Evolutionary conservation across 768 basidiomycete genomes (phyloP), one percentile per base, ranked within the genome.

Genomic region (Scleroderma citrinum): DNA sequence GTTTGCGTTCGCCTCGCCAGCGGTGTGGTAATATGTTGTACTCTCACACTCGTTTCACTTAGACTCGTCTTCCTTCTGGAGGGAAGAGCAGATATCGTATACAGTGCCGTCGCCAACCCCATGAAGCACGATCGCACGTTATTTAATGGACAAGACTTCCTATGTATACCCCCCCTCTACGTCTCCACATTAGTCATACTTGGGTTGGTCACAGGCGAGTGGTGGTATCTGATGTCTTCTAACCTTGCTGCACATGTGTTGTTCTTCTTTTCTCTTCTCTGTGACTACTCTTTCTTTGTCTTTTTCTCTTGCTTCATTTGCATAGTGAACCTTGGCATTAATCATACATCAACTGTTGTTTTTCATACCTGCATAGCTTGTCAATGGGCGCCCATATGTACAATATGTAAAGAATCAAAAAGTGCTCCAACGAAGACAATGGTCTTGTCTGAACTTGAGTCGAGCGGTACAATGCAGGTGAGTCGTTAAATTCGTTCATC

Each of bases 1-100:
- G 74, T 85, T 82, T 38, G 81, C 83, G 0, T 76, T 78, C 52
- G 83, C 83, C 11, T 68, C 76, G 1, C 80, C 81, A 0, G 71
- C 82, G 1, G 70, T 72, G 17, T 85, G 83, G 83, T 85, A 74
- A 72, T 60, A 41, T 34, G 21, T 59, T 54, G 50, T 51, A 49
- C 14, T 5, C 5, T 16, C 5, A 7, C 16, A 14, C 12, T 11
- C 12, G 57, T 55, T 61, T 49, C 48, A 52, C 31, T 50, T 58
- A 64, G 61, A 64, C 20, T 24, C 13, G 16, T 40, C 51, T 23
- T 46, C 59, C 43, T 43, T 48, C 67, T 68, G 34, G 64, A 61
- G 59, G 60, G 2, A 55, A 63, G 58, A 59, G 52, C 62, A 61
- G 56, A 47, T 51, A 51, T 51, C 21, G n/a, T 42, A 29, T 26